Base-by-base conservation (phyloP, 2,329 filamentous ascomycete species). In the Aspergillus tanneri region DNA sequence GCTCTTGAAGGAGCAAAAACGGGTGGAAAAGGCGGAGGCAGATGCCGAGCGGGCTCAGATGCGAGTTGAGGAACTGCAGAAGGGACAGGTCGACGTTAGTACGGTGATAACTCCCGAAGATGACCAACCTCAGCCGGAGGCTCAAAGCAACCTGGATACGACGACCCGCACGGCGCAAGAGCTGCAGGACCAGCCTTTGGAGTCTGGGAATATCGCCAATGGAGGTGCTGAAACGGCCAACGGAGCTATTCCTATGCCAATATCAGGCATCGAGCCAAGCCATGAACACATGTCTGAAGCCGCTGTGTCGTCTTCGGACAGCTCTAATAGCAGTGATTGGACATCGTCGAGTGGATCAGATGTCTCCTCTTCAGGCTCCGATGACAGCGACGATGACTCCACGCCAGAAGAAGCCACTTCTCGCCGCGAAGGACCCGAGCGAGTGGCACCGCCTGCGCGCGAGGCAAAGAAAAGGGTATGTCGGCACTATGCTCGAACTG, bases 1-100 rank as follows among this genome's bases (percentile, higher is more conserved):
- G 47, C 77, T 90, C 37, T 79, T 84, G 59, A 87, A 84, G 66
- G 85, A 88, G 51, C 85, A 90, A 66, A 71, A 68, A 54, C 65
- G 66, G 32, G 66, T 72, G 36, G 70, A 69, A 32, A 71, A 72
- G 55, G 74, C 73, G 5, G 71, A 76, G 50, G 72, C 70, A 0
- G 66, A 72, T 51, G 70, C 70, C 3, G 66, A 69, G 39, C 66
- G 63, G 43, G 68, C 68, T 47, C 66, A 67, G 30, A 58, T 67
- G 12, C 63, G 61, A 27, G 60, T 65, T 14, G 67, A 70, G 49
- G 62, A 60, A 23, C 50, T 65, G 30, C 62, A 65, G 49, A 60
- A 61, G 41, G 55, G 56, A n/a, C 51, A 51, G 4, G 45, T 53
- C 38, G 52, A 55, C 25, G 43, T 41, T 35, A 42, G 38, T 9